Conservation (phyloP, 768 basidiomycete species). For the Lactarius pseudohatsudake region DNA sequence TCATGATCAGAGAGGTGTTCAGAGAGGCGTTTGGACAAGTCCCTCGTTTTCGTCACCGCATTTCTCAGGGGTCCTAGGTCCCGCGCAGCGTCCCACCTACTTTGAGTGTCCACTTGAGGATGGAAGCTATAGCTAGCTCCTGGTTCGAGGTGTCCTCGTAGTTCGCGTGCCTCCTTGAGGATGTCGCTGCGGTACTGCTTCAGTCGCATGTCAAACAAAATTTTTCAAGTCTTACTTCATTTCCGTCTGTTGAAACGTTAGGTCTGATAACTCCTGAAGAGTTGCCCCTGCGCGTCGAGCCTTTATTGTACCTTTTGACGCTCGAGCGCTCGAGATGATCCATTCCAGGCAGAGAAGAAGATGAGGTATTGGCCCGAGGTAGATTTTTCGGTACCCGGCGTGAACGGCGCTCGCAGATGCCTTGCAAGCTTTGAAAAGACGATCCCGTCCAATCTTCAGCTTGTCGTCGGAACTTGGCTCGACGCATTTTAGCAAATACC, state of each 20-base stretch:
- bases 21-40: conserved; percentile 1
- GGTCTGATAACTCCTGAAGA: conserved; percentile 13
- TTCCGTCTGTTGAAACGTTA: background rate
- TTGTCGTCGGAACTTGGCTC: background rate
- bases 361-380: conserved; percentile 21
- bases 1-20: conserved; percentile 5
- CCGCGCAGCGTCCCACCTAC: conserved; percentile 5
- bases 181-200: conserved; percentile 1
- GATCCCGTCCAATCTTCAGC: conserved; percentile 6
- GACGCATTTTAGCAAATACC: background rate
- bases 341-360: conserved; percentile 25
- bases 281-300: background rate
- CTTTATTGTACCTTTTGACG: conserved; percentile 7
- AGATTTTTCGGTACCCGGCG: conserved; percentile 11
- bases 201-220: background rate
- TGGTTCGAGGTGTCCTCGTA: conserved; percentile 5
- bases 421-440: conserved; percentile 16
- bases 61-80: conserved; percentile 8
- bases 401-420: conserved; percentile 6
- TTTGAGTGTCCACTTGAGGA: background rate
- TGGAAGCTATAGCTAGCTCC: background rate
- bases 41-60: conserved; percentile 11
- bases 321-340: background rate
- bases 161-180: background rate
- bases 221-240: background rate